Evolutionary conservation across 345 rosid genomes (phyloP).

Genomic region (Camelina neglecta): DNA sequence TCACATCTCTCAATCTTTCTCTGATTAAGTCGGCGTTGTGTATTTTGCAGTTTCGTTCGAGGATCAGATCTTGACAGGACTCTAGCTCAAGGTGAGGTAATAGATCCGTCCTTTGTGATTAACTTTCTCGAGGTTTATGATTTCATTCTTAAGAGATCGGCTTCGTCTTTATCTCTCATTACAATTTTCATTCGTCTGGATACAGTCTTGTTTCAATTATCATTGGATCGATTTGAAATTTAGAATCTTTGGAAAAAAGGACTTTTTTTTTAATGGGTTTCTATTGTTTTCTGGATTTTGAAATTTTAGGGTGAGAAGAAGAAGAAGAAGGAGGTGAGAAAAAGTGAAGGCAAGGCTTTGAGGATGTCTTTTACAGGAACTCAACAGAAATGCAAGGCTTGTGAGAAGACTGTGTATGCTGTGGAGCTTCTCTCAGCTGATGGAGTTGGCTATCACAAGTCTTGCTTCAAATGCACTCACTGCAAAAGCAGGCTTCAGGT

Average conservation of each 20-base stretch:
- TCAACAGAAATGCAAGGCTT: constrained; percentile 77
- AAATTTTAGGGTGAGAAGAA: background rate
- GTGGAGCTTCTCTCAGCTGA: constrained; percentile 75
- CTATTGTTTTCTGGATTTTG: constrained; percentile 9
- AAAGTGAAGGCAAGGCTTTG: constrained; percentile 16
- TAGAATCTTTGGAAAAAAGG: background rate
- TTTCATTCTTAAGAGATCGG: constrained; percentile 13
- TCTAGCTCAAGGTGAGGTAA: constrained; percentile 32
- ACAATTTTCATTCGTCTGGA: background rate
- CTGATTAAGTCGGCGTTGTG: background rate
- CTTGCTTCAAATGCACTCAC: constrained; percentile 88
- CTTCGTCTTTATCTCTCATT: constrained; percentile 4
- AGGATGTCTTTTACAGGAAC: constrained; percentile 67
- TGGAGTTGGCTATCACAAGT: constrained; percentile 79
- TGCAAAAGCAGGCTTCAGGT: constrained; percentile 86
- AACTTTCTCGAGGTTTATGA: background rate
- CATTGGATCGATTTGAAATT: constrained; percentile 6
- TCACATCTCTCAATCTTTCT: background rate
- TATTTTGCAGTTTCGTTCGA: constrained; percentile 28
- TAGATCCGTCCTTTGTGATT: constrained; percentile 6
- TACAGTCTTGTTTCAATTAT: background rate
- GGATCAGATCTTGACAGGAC: constrained; percentile 36
- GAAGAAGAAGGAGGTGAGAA: background rate
- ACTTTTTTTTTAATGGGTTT: background rate
- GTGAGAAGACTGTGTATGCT: constrained; percentile 76